Conservation (phyloP, 2,329 filamentous ascomycete species). For the Fusarium verrucosum region DNA sequence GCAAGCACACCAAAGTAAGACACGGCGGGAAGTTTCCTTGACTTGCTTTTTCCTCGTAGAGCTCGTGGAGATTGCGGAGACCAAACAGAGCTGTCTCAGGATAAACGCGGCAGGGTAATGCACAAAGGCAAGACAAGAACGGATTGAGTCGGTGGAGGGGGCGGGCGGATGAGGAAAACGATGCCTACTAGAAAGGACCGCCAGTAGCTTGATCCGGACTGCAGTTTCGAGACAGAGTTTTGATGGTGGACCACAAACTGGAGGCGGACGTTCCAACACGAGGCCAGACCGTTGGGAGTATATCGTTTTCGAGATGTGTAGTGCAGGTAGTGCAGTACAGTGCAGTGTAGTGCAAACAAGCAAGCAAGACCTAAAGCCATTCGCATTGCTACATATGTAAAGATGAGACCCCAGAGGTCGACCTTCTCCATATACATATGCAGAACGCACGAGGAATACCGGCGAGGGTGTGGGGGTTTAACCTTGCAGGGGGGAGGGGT, state of each 20-base stretch:
- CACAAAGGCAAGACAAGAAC: slow-evolving; percentile 29
- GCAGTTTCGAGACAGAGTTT: slow-evolving; percentile 31
- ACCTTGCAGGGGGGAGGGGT: slow-evolving; percentile 24
- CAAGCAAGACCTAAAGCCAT: slow-evolving; percentile 39
- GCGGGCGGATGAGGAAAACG: slow-evolving; percentile 30
- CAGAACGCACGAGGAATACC: slow-evolving; percentile 43
- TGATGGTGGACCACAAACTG: slow-evolving; percentile 27
- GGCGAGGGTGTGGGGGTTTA: slow-evolving; percentile 36
- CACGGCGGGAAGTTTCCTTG: slow-evolving; percentile 37
- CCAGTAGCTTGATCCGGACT: slow-evolving; percentile 38
- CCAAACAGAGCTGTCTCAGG: slow-evolving; percentile 24
- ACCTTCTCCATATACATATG: slow-evolving; percentile 41
- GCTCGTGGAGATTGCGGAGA: slow-evolving; percentile 42
- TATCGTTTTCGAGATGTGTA: slow-evolving; percentile 33
- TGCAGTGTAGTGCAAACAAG: slow-evolving; percentile 29
- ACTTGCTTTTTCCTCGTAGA: slow-evolving; percentile 39
- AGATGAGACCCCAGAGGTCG: slow-evolving; percentile 38
- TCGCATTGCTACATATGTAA: slow-evolving; percentile 43
- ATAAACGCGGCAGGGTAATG: slow-evolving; percentile 32
- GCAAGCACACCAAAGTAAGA: slow-evolving; percentile 37
- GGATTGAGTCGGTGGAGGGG: slow-evolving; percentile 33
- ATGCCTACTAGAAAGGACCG: slow-evolving; percentile 28
- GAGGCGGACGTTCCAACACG: slow-evolving; percentile 39
- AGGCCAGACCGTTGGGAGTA: slow-evolving; percentile 41
- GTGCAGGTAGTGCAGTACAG: slow-evolving; percentile 18